Evolutionary conservation across 495 filamentous ascomycete genomes (phyloP), one percentile per base, ranked within the genome.

Genomic region (Penicillium robsamsonii): DNA sequence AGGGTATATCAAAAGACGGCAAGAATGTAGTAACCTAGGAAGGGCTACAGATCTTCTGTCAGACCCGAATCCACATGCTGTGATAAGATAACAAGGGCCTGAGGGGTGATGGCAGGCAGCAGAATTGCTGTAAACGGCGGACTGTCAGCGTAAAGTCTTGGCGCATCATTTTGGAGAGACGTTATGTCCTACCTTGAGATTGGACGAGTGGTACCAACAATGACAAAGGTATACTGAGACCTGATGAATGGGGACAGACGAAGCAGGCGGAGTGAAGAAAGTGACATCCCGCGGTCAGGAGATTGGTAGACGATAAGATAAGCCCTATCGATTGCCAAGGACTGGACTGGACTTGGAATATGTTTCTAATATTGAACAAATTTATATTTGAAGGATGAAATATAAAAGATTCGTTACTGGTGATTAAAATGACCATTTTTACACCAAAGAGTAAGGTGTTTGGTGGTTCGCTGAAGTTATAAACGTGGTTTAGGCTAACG

Each of bases 21-120:
- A 43, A 37, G 11, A 29, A 54, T 44, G 1, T 27, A 43, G 50
- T 33, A 50, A 50, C 56, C 52, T 57, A 35, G 29, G 33, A 37
- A 44, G 40, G 41, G 47, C 35, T 52, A 30, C 52, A 46, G 41
- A 33, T 57, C 46, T 37, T 53, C 55, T 55, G 62, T 60, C 55
- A 60, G 54, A 42, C 50, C 51, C 38, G 24, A 62, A 66, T 58
- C 57, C 53, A 57, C 60, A 62, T 59, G 43, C 41, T 58, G 59
- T 53, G 60, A 64, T 65, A 62, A 41, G 62, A 60, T 66, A 58
- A 57, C 40, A 40, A 22, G 22, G 47, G 22, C 43, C 29, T 31
- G 47, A 27, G 31, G 55, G 25, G 25, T 15, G 50, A 41, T 51
- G 13, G 54, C 60, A 65, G 66, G 66, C 64, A 67, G 58, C 64